Conservation (phyloP, 306 rosid genomes). For the Acacia crassicarpa region DNA sequence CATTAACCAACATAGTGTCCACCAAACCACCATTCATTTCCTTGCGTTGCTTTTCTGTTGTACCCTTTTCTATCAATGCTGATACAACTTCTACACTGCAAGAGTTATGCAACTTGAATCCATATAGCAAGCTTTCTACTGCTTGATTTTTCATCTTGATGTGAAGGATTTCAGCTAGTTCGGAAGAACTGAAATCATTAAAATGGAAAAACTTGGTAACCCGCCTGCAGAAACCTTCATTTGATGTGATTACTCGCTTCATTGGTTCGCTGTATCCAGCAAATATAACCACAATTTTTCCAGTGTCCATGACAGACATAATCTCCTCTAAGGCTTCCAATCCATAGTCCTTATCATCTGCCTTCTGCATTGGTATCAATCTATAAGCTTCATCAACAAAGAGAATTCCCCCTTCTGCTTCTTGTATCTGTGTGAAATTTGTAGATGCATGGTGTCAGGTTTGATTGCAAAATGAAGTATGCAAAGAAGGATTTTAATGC, state of each 20-base stretch:
- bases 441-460: background rate
- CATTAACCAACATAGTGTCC: conserved; percentile 82
- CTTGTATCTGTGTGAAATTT: conserved; percentile 59
- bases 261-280: conserved; percentile 92
- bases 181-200: conserved; percentile 73
- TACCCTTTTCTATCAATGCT: conserved; percentile 56
- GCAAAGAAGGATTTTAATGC: conserved; percentile 12
- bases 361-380: conserved; percentile 90
- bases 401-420: conserved; percentile 96
- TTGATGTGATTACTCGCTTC: conserved; percentile 87
- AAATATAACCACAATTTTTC: conserved; percentile 86
- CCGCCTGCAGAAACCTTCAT: conserved; percentile 94
- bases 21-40: conserved; percentile 87
- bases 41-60: conserved; percentile 76
- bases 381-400: conserved; percentile 96
- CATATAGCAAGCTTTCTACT: conserved; percentile 72
- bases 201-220: conserved; percentile 91
- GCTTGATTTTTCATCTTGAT: conserved; percentile 74
- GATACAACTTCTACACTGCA: conserved; percentile 67
- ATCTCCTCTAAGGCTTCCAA: conserved; percentile 98
- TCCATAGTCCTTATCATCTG: conserved; percentile 93
- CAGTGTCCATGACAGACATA: conserved; percentile 98
- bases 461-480: background rate
- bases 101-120: conserved; percentile 73
- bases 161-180: conserved; percentile 78